Evolutionary conservation across 2,329 filamentous ascomycete species (phyloP).

Genomic region (Periconia sp.): DNA sequence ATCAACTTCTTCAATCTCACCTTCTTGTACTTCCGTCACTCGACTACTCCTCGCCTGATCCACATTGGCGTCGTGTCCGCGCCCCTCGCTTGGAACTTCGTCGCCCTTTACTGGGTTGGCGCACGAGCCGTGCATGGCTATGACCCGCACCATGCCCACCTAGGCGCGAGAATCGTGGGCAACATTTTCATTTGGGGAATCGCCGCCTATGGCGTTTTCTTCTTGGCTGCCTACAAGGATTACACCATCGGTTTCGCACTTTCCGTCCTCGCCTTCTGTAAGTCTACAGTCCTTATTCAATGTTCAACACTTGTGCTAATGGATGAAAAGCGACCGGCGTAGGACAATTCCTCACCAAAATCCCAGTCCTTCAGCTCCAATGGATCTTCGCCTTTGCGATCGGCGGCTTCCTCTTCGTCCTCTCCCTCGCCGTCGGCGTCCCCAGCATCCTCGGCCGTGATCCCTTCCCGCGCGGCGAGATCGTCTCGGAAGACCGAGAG

Average conservation of each 20-base stretch:
- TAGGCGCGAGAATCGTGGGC: conserved; percentile 78
- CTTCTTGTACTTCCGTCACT: conserved; percentile 80
- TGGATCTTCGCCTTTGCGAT: conserved; percentile 93
- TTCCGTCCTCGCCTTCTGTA: conserved; percentile 73
- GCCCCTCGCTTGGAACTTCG: conserved; percentile 84
- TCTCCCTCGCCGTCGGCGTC: conserved; percentile 69
- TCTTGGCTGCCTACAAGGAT: conserved; percentile 75
- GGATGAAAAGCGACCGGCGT: conserved; percentile 69
- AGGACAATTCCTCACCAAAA: conserved; percentile 74
- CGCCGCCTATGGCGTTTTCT: conserved; percentile 76
- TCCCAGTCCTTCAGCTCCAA: conserved; percentile 78
- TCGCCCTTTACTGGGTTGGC: conserved; percentile 88
- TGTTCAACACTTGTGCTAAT: conserved; percentile 2
- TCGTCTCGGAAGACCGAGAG: conserved; percentile 59
- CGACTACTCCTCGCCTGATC: conserved; percentile 73
- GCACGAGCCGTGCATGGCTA: conserved; percentile 76
- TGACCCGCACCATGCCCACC: no score
- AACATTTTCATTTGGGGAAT: conserved; percentile 91
- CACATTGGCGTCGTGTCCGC: conserved; percentile 77
- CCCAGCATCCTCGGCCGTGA: conserved; percentile 68
- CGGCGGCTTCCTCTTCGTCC: conserved; percentile 74
- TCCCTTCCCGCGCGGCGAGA: conserved; percentile 54
- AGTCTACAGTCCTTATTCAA: conserved; percentile 28
- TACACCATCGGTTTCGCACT: conserved; percentile 81
- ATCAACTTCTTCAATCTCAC: conserved; percentile 84